phyloP scores from a whole-genome alignment of 495 filamentous ascomycete genomes.

The Trichoderma asperelloides region DNA sequence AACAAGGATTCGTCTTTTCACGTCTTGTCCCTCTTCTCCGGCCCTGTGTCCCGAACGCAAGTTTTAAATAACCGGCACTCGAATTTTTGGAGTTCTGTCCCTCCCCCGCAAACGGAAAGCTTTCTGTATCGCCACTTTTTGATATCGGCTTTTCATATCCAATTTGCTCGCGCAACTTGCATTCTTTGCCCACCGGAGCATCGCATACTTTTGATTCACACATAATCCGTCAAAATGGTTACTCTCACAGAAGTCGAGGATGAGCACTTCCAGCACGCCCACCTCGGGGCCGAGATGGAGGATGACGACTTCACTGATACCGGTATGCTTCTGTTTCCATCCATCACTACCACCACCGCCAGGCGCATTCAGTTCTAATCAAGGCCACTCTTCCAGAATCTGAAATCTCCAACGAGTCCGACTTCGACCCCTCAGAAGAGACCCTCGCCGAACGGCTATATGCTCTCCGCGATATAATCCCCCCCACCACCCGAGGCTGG shows the following conservation, averaged over 20 bases:
- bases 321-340: conserved; percentile 44
- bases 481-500: conserved; percentile 67
- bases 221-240: conserved; percentile 63
- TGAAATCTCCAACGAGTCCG: conserved; percentile 52
- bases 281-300: conserved; percentile 62
- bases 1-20: too few relatives aligned
- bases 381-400: conserved; percentile 40
- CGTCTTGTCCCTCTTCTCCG: too few relatives aligned
- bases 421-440: conserved; percentile 46
- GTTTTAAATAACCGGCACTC: too few relatives aligned
- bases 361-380: conserved; percentile 2
- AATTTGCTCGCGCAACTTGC: neutral
- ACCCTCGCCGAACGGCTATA: conserved; percentile 68
- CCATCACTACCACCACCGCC: neutral
- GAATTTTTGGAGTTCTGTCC: too few relatives aligned
- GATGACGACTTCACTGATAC: conserved; percentile 84
- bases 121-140: too few relatives aligned
- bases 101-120: too few relatives aligned
- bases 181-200: neutral
- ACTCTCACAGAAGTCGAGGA: conserved; percentile 93
- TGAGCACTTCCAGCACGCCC: conserved; percentile 79
- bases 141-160: neutral
- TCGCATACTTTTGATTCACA: neutral
- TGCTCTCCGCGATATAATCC: conserved; percentile 87
- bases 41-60: too few relatives aligned